Evolutionary conservation across 306 rosid species (phyloP), one percentile per base, ranked within the genome.

Genomic region (Cicer bijugum): DNA sequence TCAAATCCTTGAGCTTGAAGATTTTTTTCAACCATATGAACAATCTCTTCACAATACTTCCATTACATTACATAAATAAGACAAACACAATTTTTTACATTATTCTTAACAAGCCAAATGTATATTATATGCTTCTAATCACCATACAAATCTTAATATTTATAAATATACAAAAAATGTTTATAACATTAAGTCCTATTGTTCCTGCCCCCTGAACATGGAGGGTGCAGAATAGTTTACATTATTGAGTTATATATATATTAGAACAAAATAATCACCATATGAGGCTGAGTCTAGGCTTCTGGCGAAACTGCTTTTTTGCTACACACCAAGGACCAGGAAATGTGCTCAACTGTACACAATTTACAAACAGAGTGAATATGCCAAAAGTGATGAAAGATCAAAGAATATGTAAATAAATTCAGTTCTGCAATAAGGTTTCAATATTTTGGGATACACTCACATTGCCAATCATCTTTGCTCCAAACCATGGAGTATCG

Each of bases 401-500:
- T 14, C 20, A 14, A 50, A 50, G 6, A 12, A 16, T 48, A 16
- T 48, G 15, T 14, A 61, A 44, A n/a, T 37, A 9, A 65, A 60
- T 45, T 20, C 35, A 20, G 35, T 50, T 10, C 1, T 48, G 11
- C 23, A 57, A 12, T 17, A 67, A 73, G 28, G 55, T 33, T 51
- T 51, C 48, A 40, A 71, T 55, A 37, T 65, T 68, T 71, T 70
- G 6, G 12, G 47, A 53, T 66, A 9, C 55, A 46, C 71, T 60
- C 82, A 91, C 98, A 72, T 84, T 94, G 89, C 95, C 81, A 81
- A 94, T 85, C 59, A 87, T 81, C 80, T 88, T 89, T 6, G 88
- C 98, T 69, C 97, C 98, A 73, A 87, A 94, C 98, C 98, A 91
- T 70, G 92, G 89, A 16, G 96, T 82, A 53, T 91, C 91, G 4